These are phyloP conservation scores for Salmacisia buchloeana DNA, from an alignment of 1,284 basidiomycete genomes.

Conservation along the genomic window DNA sequence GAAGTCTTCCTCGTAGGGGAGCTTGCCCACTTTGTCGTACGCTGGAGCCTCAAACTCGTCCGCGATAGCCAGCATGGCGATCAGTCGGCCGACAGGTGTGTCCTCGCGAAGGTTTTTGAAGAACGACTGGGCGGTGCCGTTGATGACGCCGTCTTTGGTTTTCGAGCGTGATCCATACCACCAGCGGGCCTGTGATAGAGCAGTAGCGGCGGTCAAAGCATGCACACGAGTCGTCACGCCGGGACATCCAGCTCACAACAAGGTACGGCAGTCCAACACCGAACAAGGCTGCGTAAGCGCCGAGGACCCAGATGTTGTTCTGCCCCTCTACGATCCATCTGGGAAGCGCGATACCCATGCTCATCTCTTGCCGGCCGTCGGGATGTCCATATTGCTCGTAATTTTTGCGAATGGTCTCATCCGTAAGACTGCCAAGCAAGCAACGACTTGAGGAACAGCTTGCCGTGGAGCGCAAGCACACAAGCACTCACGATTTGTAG, in stretches of 20 bases:
- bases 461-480: not conserved
- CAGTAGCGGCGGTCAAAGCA: too few relatives aligned
- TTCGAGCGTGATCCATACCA: constrained; percentile 89
- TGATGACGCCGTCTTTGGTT: constrained; percentile 88
- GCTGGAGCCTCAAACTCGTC: constrained; percentile 61
- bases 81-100: constrained; percentile 67
- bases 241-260: too few relatives aligned
- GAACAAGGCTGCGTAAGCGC: constrained; percentile 77
- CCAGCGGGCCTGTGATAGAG: constrained; percentile 59
- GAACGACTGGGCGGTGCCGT: constrained; percentile 76
- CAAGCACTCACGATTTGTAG: constrained; percentile 74
- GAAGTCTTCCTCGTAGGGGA: constrained; percentile 30
- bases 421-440: constrained; percentile 84
- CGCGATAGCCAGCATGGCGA: constrained; percentile 69
- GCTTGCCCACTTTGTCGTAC: constrained; percentile 28
- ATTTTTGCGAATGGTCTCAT: constrained; percentile 87
- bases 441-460: not conserved
- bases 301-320: constrained; percentile 86
- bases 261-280: constrained; percentile 78
- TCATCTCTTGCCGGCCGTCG: constrained; percentile 88
- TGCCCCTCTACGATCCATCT: constrained; percentile 87
- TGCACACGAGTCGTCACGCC: too few relatives aligned
- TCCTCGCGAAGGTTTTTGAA: constrained; percentile 82
- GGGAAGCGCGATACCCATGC: constrained; percentile 93
- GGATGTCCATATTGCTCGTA: constrained; percentile 88